Percentiles rank a stretch among this genome's conserved stretches.
These are phyloP conservation scores for Xylariaceae sp. DNA, from an alignment of 2,329 filamentous ascomycete genomes.

Conservation along the genomic window DNA sequence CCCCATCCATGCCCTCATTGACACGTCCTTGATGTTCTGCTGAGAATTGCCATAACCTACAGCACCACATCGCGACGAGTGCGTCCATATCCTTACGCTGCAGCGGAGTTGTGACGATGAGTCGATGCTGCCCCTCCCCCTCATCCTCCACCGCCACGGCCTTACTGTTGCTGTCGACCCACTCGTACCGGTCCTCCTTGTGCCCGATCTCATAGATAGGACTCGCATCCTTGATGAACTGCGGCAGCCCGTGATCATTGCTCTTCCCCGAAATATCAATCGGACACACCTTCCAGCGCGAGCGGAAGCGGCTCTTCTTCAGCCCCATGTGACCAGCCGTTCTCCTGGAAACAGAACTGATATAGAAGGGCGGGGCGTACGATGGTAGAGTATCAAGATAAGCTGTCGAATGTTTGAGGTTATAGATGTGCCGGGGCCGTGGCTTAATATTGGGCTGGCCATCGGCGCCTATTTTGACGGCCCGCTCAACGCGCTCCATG, in stretches of 20 bases:
- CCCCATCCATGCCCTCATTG: no score
- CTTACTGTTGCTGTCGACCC: not conserved
- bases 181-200: not conserved
- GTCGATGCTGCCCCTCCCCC: not conserved
- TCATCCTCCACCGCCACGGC: not conserved
- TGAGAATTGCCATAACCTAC: not conserved
- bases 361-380: no score
- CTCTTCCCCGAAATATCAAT: not conserved
- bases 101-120: not conserved
- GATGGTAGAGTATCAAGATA: no score
- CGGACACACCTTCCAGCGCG: not conserved
- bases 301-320: no score
- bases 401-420: not conserved
- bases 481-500: not conserved
- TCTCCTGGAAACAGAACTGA: no score
- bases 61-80: slow-evolving; percentile 1
- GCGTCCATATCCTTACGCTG: not conserved
- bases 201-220: not conserved
- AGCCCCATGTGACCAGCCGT: no score
- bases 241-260: not conserved
- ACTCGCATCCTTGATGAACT: not conserved
- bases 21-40: no score
- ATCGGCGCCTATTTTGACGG: not conserved
- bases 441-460: not conserved
- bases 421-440: not conserved